Percentiles rank a stretch among this genome's conserved stretches.
Conservation (phyloP, 192 early-diverging fungal species). For the Gigaspora rosea region DNA sequence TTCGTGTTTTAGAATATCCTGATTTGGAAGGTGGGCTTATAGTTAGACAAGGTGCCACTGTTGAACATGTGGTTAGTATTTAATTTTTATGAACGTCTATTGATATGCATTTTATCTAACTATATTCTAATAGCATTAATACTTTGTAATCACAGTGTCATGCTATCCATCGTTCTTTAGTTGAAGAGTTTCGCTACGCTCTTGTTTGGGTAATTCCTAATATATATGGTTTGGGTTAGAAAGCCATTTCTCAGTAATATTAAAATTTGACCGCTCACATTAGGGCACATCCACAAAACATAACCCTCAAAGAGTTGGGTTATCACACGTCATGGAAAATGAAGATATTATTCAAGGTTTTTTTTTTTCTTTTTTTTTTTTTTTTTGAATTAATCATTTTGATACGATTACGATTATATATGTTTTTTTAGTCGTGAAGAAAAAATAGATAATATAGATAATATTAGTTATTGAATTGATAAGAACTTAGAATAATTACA, state of each 20-base stretch:
- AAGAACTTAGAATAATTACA: too few species aligned
- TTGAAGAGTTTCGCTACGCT: conserved; percentile 90
- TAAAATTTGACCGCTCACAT: background rate
- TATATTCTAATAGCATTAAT: too few species aligned
- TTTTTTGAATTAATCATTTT: background rate
- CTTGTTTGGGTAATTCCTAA: conserved; percentile 79
- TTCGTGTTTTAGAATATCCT: conserved; percentile 64
- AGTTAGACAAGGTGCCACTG: conserved; percentile 75
- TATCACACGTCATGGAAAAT: conserved; percentile 80
- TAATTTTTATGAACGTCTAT: background rate
- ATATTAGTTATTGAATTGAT: too few species aligned
- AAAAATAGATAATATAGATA: too few species aligned
- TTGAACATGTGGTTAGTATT: conserved; percentile 69
- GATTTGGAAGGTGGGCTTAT: conserved; percentile 94
- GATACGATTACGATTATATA: too few species aligned
- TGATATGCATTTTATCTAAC: too few species aligned
- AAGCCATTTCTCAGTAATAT: background rate
- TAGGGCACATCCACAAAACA: conserved; percentile 90
- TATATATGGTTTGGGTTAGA: too few species aligned
- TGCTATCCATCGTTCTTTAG: conserved; percentile 85
- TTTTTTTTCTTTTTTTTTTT: background rate
- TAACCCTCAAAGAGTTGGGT: conserved; percentile 92
- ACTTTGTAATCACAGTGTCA: conserved; percentile 56
- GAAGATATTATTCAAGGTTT: conserved; percentile 83
- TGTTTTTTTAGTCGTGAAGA: too few species aligned